These are phyloP conservation scores for Nasturtium officinale DNA, from an alignment of 345 rosid species.

Conservation along the genomic window DNA sequence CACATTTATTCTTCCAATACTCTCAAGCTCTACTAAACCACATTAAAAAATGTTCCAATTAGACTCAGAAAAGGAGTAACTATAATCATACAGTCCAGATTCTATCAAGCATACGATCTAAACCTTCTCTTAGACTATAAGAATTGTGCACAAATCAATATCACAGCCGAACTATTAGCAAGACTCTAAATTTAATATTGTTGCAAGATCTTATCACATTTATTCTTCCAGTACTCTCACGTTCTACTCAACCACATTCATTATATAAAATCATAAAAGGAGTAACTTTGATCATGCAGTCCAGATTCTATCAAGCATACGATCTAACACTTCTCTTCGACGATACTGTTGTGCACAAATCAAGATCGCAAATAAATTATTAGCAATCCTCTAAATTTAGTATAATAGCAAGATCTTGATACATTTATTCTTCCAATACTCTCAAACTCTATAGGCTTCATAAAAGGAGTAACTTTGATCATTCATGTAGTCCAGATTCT, in stretches of 20 bases:
- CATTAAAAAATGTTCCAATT: neutral
- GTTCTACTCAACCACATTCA: no score
- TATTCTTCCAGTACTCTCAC: no score
- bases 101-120: no score
- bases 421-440: neutral
- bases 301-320: no score
- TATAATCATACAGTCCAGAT: no score
- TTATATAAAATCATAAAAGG: no score
- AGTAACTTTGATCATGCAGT: no score
- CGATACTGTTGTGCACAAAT: neutral
- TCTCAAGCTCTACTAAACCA: neutral
- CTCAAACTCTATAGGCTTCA: neutral
- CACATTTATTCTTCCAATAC: neutral
- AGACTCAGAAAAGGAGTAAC: neutral
- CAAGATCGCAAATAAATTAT: neutral
- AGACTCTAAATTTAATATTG: no score
- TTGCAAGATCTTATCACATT: no score
- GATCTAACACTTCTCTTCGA: neutral
- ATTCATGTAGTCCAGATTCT: neutral
- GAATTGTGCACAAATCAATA: no score
- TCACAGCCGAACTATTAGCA: no score
- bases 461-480: neutral
- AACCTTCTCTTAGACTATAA: no score
- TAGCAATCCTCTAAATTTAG: neutral
- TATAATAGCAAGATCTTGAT: neutral